Evolutionary conservation across 768 basidiomycete genomes (phyloP), one percentile per base, ranked within the genome.

Genomic region (Rhodotorula diobovata): DNA sequence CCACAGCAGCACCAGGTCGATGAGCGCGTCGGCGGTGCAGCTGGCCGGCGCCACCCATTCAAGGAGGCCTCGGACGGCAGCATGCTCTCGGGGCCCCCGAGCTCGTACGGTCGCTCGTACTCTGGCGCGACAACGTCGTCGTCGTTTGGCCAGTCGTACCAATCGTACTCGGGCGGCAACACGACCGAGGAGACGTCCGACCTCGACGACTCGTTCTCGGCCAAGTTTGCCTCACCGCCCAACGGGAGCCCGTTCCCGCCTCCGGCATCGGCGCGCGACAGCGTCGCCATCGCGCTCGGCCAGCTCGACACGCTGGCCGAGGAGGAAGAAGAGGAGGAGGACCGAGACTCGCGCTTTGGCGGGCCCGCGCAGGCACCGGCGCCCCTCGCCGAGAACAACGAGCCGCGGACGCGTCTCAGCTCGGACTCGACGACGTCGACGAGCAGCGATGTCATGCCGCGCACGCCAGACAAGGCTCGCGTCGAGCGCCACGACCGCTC

Each of bases 101-200:
- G 70, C 30, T 68, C 63, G 20, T 69, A 66, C 64, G 41, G 67
- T 20, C 67, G 61, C 18, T 75, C 73, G 25, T 69, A 63, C 67
- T 68, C 70, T 35, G 71, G 71, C 66, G 71, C 41, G n/a, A 54
- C 50, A 2, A 39, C 9, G 16, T 63, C 66, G 28, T 75, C 73
- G 35, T 68, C 63, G 14, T 69, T 68, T 64, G 41, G 67, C 18
- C 67, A 58, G 14, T 75, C 73, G 16, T 69, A 63, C 18, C 67
- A 58, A 12, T 75, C 73, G 16, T 69, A 63, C 67, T 68, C 70
- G 43, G 71, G 71, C 71, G 71, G n/a, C n/a, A n/a, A 75, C 73
- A 68, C 39, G 20, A 75, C 73, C 46, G 73, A 75, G 62, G 70
- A 75, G 45, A 75, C 73, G 3, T 71, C 70, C 10, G 73, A 71